Conservation (phyloP, 1,139 yeast species). For the Chernovozyma sophiae-reginae region DNA sequence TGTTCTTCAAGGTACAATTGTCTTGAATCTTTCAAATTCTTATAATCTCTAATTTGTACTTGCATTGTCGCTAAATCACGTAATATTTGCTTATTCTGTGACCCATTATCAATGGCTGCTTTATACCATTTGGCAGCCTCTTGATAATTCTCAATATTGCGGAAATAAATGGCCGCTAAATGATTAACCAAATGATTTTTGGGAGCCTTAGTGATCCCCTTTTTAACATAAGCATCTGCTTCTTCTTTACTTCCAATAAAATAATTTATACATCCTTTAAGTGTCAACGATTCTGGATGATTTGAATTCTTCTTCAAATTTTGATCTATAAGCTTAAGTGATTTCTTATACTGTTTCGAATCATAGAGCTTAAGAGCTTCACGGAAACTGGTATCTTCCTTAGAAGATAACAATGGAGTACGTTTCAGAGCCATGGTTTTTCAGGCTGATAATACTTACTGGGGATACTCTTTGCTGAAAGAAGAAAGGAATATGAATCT, state of each 20-base stretch:
- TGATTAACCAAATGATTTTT: conserved; percentile 74
- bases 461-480: too few relatives aligned
- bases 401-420: conserved; percentile 37
- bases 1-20: conserved; percentile 66
- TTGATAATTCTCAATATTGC: conserved; percentile 63
- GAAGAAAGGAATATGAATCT: too few relatives aligned
- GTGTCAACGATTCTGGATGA: conserved; percentile 79
- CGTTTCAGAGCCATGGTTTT: conserved; percentile 25
- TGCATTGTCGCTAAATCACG: conserved; percentile 82
- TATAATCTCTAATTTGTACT: conserved; percentile 73
- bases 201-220: conserved; percentile 57
- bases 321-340: conserved; percentile 71
- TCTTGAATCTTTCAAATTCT: conserved; percentile 59
- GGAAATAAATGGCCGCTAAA: conserved; percentile 78
- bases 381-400: conserved; percentile 68
- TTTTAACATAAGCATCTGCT: conserved; percentile 57
- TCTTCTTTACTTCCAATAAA: conserved; percentile 53
- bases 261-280: conserved; percentile 72
- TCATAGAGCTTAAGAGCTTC: conserved; percentile 85
- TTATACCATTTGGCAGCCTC: conserved; percentile 81
- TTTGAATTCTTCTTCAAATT: conserved; percentile 71
- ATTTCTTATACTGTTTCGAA: conserved; percentile 79
- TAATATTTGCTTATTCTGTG: conserved; percentile 72
- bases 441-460: too few relatives aligned
- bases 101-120: conserved; percentile 75